These are phyloP conservation scores for Bonia amplexicaulis DNA, from an alignment of 176 grass and related monocot genomes.

Conservation along the genomic window DNA sequence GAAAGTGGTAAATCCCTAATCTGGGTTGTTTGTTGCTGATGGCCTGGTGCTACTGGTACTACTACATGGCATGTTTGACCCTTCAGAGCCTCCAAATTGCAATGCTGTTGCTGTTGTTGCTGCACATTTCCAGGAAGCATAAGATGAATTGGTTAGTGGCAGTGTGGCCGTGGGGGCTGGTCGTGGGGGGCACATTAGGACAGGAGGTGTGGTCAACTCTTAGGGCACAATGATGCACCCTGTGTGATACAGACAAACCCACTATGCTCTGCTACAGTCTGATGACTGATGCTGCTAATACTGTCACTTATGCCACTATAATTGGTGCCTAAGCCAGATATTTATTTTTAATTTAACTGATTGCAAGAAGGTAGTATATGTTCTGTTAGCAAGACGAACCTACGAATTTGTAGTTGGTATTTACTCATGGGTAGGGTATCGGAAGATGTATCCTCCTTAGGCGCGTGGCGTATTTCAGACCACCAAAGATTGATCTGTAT, in stretches of 20 bases:
- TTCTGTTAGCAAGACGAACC: background rate
- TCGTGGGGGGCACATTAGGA: conserved; percentile 35
- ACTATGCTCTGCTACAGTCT: conserved; percentile 27
- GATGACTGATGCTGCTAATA: background rate
- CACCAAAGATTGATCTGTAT: background rate
- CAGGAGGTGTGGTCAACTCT: conserved; percentile 44
- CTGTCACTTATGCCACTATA: background rate
- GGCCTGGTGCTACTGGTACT: background rate
- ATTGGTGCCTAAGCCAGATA: background rate
- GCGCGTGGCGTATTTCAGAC: background rate
- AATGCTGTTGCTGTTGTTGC: background rate
- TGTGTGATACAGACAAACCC: conserved; percentile 53
- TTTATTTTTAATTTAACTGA: background rate
- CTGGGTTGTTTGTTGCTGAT: background rate
- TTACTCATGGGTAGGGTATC: background rate
- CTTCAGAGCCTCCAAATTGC: background rate
- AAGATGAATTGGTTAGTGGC: conserved; percentile 41
- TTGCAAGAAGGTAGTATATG: background rate
- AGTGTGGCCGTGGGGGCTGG: conserved; percentile 5
- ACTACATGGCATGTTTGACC: conserved; percentile 5
- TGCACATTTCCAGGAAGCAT: conserved; percentile 19
- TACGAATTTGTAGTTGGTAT: background rate
- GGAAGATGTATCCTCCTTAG: background rate
- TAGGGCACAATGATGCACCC: conserved; percentile 37
- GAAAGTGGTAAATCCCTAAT: conserved; percentile 17